Conservation (phyloP, 495 filamentous ascomycete genomes). For the Tirmania nivea region DNA sequence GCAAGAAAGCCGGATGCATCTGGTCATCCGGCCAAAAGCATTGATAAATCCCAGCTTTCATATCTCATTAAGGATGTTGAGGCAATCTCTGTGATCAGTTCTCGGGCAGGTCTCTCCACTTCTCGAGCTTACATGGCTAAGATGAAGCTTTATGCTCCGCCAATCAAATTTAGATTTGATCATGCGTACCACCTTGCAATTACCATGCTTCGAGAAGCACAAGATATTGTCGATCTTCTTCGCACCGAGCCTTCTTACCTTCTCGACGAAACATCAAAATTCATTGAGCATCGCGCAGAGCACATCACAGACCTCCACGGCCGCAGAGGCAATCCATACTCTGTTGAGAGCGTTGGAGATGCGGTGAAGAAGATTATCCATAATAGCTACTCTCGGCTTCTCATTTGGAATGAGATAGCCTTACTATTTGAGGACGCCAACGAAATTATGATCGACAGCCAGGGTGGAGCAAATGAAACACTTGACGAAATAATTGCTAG, state of each 20-base stretch:
- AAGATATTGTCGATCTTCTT: conserved; percentile 3
- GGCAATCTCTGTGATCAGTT: no score
- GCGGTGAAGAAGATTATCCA: background rate
- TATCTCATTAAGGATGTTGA: no score
- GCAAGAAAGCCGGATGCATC: background rate
- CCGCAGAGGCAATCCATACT: background rate
- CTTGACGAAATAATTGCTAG: background rate
- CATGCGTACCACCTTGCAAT: background rate
- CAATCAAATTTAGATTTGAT: background rate
- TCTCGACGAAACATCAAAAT: background rate
- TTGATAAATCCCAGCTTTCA: no score
- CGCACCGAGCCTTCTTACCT: conserved; percentile 2
- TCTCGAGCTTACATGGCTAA: no score
- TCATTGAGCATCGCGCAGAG: conserved; percentile 1
- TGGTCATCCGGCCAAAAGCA: no score
- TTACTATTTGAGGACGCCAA: background rate
- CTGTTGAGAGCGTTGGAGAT: background rate
- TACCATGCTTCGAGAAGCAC: conserved; percentile 2
- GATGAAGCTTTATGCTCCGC: no score
- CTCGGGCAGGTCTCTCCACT: no score
- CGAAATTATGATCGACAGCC: no score
- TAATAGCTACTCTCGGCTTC: background rate
- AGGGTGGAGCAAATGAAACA: background rate
- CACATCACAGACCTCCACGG: background rate
- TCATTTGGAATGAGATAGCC: conserved; percentile 3